These are phyloP conservation scores for Plasmodium sp. DNA, from an alignment of 169 alveolate genomes.

Conservation along the genomic window DNA sequence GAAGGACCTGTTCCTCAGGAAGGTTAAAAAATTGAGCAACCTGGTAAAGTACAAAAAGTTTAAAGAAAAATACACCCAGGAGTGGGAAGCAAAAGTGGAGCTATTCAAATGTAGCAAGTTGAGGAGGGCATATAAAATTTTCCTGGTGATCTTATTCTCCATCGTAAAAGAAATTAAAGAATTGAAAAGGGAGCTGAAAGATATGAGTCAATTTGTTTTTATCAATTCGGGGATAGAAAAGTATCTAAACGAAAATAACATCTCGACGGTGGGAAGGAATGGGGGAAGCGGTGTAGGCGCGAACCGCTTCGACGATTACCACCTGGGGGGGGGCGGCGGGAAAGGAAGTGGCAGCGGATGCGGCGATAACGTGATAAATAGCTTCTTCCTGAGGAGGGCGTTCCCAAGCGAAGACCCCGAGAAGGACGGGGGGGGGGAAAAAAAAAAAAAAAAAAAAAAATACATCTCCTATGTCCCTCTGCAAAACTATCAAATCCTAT, in stretches of 20 bases:
- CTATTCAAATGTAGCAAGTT: conserved; percentile 44
- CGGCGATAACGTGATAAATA: conserved; percentile 10
- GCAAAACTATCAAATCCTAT: conserved; percentile 31
- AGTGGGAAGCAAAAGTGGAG: neutral
- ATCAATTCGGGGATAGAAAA: conserved; percentile 69
- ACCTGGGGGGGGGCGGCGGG: neutral
- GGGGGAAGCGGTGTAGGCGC: neutral
- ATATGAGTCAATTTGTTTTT: conserved; percentile 42
- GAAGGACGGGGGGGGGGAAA: neutral
- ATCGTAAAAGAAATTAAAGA: conserved; percentile 61
- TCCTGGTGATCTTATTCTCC: conserved; percentile 2
- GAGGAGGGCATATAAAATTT: conserved; percentile 62
- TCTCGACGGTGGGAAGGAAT: neutral
- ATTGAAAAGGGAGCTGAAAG: conserved; percentile 41
- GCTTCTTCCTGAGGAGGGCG: conserved; percentile 19
- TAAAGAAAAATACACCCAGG: conserved; percentile 19
- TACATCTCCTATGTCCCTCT: conserved; percentile 64
- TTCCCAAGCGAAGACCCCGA: neutral
- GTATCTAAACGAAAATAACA: conserved; percentile 58
- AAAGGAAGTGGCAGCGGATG: neutral
- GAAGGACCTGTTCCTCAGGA: conserved; percentile 30
- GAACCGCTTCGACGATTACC: neutral
- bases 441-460: conserved; percentile 49
- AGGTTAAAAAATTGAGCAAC: conserved; percentile 33
- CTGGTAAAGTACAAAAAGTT: conserved; percentile 62